Evolutionary conservation across 2,329 filamentous ascomycete genomes (phyloP).

Genomic region (Alternaria triticina): DNA sequence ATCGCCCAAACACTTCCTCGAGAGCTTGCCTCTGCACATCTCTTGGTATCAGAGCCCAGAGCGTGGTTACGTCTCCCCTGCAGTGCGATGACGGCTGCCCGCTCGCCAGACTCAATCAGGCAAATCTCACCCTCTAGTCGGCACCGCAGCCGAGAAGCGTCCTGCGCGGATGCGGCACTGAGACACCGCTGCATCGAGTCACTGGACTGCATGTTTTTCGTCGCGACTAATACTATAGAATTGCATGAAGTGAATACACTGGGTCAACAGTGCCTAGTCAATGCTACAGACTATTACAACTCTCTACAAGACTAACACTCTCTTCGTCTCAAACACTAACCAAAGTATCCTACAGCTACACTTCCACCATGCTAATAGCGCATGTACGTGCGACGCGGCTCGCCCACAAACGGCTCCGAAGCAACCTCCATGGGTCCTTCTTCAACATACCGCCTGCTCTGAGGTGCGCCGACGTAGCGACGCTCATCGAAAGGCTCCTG

Average conservation of each 20-base stretch:
- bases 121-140: neutral
- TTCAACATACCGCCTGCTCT: slow-evolving; percentile 50
- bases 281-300: neutral
- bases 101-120: slow-evolving; percentile 5
- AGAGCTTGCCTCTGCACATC: neutral
- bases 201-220: neutral
- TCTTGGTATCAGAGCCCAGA: neutral
- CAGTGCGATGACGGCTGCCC: slow-evolving; percentile 7
- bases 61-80: slow-evolving; percentile 5
- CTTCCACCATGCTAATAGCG: slow-evolving; percentile 34
- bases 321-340: neutral
- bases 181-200: neutral
- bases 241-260: neutral
- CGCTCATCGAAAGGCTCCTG: slow-evolving; percentile 44
- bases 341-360: neutral
- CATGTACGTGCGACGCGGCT: slow-evolving; percentile 44
- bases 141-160: slow-evolving; percentile 6
- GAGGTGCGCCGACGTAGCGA: slow-evolving; percentile 41
- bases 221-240: neutral
- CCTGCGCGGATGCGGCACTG: neutral
- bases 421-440: slow-evolving; percentile 40
- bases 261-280: neutral
- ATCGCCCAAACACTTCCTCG: neutral
- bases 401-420: slow-evolving; percentile 37
- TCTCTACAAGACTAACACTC: neutral